Evolutionary conservation across 805 yeast genomes (phyloP).

Genomic region (Hanseniaspora mollemarum): DNA sequence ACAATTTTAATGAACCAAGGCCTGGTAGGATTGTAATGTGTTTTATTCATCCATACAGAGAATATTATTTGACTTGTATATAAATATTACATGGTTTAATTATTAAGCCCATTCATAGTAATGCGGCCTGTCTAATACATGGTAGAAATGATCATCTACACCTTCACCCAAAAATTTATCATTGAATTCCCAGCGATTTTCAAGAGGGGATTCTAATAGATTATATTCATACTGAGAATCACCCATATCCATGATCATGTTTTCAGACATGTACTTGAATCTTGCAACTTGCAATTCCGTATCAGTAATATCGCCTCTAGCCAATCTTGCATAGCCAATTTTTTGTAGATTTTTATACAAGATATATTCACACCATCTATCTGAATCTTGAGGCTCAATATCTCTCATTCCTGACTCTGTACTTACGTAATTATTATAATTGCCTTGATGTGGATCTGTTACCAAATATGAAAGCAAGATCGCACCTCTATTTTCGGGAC

Average conservation of each 20-base stretch:
- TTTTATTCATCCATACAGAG: neutral
- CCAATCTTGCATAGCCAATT: constrained; percentile 85
- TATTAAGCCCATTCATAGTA: constrained; percentile 39
- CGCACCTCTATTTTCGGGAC: constrained; percentile 55
- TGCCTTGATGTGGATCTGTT: constrained; percentile 75
- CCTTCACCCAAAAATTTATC: constrained; percentile 74
- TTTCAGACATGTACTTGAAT: constrained; percentile 46
- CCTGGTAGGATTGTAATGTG: neutral
- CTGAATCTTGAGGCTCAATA: constrained; percentile 87
- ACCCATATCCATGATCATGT: constrained; percentile 26
- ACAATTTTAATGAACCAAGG: neutral
- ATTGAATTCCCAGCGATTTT: constrained; percentile 51
- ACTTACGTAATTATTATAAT: constrained; percentile 84
- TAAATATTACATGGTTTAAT: neutral
- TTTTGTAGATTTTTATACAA: constrained; percentile 76
- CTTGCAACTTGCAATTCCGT: constrained; percentile 94
- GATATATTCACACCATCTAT: constrained; percentile 97
- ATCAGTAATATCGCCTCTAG: constrained; percentile 88
- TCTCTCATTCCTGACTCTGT: constrained; percentile 79
- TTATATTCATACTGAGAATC: constrained; percentile 20
- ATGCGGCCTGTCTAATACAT: constrained; percentile 89
- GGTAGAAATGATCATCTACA: constrained; percentile 84
- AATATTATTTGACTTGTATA: neutral
- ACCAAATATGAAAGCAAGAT: constrained; percentile 82
- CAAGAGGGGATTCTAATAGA: constrained; percentile 41